Evolutionary conservation across 768 basidiomycete genomes (phyloP).

Genomic region (Pulveroboletus sp.): DNA sequence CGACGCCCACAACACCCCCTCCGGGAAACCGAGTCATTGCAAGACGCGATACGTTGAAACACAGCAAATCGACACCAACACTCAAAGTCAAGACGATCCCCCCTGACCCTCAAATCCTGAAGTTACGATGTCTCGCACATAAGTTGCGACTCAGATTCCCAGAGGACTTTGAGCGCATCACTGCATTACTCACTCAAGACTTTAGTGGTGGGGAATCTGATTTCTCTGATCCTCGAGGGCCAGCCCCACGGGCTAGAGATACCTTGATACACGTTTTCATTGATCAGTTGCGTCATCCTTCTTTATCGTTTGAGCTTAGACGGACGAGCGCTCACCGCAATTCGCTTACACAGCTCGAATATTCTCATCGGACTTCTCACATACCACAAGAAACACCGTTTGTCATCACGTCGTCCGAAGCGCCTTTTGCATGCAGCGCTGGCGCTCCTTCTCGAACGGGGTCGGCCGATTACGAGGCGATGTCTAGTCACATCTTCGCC

Average conservation of each 20-base stretch:
- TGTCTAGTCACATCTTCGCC: constrained; percentile 82
- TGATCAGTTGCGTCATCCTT: constrained; percentile 39
- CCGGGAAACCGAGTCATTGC: constrained; percentile 17
- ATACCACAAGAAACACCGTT: constrained; percentile 57
- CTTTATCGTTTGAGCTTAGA: not conserved
- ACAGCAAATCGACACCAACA: constrained; percentile 47
- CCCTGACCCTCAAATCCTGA: constrained; percentile 46
- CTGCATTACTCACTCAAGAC: constrained; percentile 32
- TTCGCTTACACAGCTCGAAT: constrained; percentile 60
- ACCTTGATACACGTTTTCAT: constrained; percentile 40
- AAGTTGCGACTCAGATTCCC: constrained; percentile 58
- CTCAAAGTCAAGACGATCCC: constrained; percentile 41
- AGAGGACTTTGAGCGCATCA: constrained; percentile 40
- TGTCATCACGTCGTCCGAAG: constrained; percentile 35
- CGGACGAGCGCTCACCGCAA: constrained; percentile 6
- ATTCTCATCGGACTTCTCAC: constrained; percentile 82
- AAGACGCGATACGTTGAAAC: constrained; percentile 32
- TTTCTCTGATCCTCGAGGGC: constrained; percentile 34
- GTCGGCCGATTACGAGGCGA: constrained; percentile 68
- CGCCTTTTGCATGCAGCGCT: constrained; percentile 78
- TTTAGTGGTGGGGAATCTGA: constrained; percentile 35
- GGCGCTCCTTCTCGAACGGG: constrained; percentile 77
- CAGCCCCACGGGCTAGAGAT: constrained; percentile 31
- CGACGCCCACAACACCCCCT: constrained; percentile 32
- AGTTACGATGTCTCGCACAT: constrained; percentile 53